phyloP scores from a whole-genome alignment of 2,329 filamentous ascomycete species.

The Rutstroemia sp. region DNA sequence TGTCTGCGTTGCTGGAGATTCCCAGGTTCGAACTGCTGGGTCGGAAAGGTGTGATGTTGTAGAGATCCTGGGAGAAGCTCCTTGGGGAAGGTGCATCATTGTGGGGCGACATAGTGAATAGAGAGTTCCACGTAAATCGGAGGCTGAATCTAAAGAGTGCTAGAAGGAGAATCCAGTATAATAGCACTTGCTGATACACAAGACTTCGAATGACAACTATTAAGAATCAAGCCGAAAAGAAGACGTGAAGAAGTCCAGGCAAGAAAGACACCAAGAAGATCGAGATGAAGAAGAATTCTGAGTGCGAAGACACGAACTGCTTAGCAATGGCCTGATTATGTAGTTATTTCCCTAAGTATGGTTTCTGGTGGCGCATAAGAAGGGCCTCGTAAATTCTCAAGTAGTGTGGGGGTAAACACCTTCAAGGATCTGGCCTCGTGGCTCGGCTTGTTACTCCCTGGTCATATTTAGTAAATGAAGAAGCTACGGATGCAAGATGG shows the following conservation, averaged over 20 bases:
- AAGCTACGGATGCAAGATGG: conserved; percentile 3
- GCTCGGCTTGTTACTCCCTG: conserved; percentile 11
- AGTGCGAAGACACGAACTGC: background rate
- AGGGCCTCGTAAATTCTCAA: background rate
- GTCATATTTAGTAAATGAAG: background rate
- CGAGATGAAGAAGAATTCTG: background rate
- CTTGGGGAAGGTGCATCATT: conserved; percentile 39
- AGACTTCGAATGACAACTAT: background rate
- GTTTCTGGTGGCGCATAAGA: conserved; percentile 5
- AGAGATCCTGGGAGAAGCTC: conserved; percentile 38
- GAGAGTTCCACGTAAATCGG: background rate
- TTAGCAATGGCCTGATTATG: background rate
- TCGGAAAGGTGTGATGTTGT: conserved; percentile 29
- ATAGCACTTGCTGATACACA: background rate
- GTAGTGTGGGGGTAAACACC: conserved; percentile 16
- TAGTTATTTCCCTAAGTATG: conserved; percentile 4
- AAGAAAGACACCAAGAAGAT: background rate
- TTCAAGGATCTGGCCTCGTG: conserved; percentile 18
- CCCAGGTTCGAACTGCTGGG: conserved; percentile 18
- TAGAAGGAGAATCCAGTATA: background rate
- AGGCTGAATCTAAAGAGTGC: background rate
- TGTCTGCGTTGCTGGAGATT: conserved; percentile 19
- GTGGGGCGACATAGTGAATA: conserved; percentile 37
- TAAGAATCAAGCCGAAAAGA: too few species aligned
- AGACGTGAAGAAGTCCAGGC: background rate